Base-by-base conservation (phyloP, 805 yeast genomes). In the Isabelozyma rhagii region DNA sequence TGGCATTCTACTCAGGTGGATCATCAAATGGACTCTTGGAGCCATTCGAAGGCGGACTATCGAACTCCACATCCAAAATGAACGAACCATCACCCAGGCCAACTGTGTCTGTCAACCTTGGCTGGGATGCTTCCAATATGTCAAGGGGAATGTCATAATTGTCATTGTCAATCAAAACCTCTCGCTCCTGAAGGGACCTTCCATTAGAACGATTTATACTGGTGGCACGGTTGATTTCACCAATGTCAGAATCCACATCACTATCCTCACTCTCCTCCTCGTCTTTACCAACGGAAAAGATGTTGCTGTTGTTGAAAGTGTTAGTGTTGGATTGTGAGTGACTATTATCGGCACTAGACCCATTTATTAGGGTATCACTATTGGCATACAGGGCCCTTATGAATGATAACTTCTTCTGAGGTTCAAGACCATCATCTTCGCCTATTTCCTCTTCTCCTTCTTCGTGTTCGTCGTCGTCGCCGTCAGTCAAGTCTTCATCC, bases 211-310 rank as follows among this genome's bases (percentile, higher is more conserved):
- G 55, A 21, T 66, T 54, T 7, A 68, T 58, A 48, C 73, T 66
- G 3, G 75, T 72, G 39, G 78, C 77, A 2, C 78, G 62, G 41
- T 64, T 63, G 45, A 74, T 74, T 52, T 74, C 77, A 17, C 77
- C 78, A 36, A 74, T 71, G 54, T 74, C 79, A n/a, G 74, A 68
- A 58, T 74, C 79, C 38, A 73, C 76, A 51, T 74, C 79, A 13
- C 71, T 64, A 52, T 71, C 74, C 14, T 55, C 62, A 41, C 53
- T 53, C 1, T 55, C 66, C 43, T 55, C 62, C 21, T 52, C 64
- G 21, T 28, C 45, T 27, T 27, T 11, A 2, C 47, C 46, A 6
- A 50, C 52, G 17, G 56, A 52, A 43, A 52, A 51, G 18, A 47
- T 54, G 28, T 43, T 39, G 15, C 31, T 17, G 27, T 53, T 50